Evolutionary conservation across 2,329 filamentous ascomycete genomes (phyloP).

Genomic region (Sphaerostilbella broomeana): DNA sequence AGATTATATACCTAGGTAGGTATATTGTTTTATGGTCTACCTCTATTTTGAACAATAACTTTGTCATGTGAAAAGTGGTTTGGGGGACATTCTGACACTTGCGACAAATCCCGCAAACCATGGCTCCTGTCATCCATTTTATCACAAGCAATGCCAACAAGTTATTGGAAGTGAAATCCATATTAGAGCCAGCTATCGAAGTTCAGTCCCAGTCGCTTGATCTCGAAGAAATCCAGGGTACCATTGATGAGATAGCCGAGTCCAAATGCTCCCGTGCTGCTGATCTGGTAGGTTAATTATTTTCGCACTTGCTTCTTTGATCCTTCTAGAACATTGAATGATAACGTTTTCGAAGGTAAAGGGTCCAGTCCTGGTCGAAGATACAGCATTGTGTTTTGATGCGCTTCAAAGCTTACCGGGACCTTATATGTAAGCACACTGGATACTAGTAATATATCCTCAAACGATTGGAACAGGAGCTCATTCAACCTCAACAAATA

Average conservation of each 20-base stretch:
- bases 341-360: slow-evolving; percentile 49
- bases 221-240: slow-evolving; percentile 84
- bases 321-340: not conserved
- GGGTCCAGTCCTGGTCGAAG: slow-evolving; percentile 89
- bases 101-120: not conserved
- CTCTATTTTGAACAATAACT: not conserved
- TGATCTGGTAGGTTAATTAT: slow-evolving; percentile 67
- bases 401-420: slow-evolving; percentile 87
- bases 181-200: slow-evolving; percentile 67
- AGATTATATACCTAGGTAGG: not conserved
- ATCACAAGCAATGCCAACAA: slow-evolving; percentile 97
- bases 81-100: not conserved
- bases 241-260: slow-evolving; percentile 80
- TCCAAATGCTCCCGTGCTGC: slow-evolving; percentile 85
- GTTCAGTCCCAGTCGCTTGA: slow-evolving; percentile 71
- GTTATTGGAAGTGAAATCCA: slow-evolving; percentile 79
- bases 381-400: slow-evolving; percentile 90
- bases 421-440: slow-evolving; percentile 75
- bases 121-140: slow-evolving; percentile 60
- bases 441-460: no score
- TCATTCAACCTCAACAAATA: not conserved
- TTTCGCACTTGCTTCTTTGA: not conserved
- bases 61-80: not conserved
- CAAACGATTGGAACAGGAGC: not conserved
- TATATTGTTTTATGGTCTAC: not conserved